Evolutionary conservation across 2,329 filamentous ascomycete species (phyloP), one percentile per base, ranked within the genome.

Genomic region (Xylariaceae sp.): DNA sequence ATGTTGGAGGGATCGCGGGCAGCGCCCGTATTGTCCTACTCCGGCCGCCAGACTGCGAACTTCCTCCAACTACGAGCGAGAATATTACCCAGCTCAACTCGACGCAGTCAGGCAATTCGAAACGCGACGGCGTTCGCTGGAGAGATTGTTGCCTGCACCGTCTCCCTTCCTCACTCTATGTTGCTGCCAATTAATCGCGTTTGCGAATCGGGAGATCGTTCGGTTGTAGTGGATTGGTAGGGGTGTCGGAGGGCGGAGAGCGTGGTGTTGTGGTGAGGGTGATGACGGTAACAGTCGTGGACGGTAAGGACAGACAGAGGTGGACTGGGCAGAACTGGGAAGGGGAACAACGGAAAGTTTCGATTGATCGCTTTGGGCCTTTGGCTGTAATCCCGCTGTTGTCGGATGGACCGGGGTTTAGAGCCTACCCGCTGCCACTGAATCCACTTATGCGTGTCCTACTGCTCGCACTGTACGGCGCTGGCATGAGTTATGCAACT

Each of bases 11-110:
- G 51, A 52, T 60, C 54, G 57, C 65, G 66, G 66, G 66, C 65
- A 62, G 54, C 52, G 65, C 66, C 68, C 67, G 66, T 63, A 67
- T 60, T 65, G 53, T 62, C 61, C 60, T 54, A 55, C 55, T 48
- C 52, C 57, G 56, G 61, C 59, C 64, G 63, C 67, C 68, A 70
- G 66, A 58, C 56, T 64, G 59, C 39, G 43, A 40, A 47, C 42
- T 37, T 44, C 29, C 29, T 17, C 30, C 41, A 40, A 43, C 18
- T 17, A 8, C 33, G 30, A 32, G 30, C 30, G 16, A 32, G 30
- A 13, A 6, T 32, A 7, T 6, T 17, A n/a, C 8, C 30, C 30
- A 7, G 30, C 30, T 32, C 13, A 32, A 17, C 16, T 17, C 13
- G 30, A 13, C 12, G 16, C 30, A 32, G 30, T 32, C 30, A 32